Percentiles rank a stretch among this genome's conserved stretches.
Evolutionary conservation across 2,329 filamentous ascomycete species (phyloP).

Genomic region (Trichoderma sp.): DNA sequence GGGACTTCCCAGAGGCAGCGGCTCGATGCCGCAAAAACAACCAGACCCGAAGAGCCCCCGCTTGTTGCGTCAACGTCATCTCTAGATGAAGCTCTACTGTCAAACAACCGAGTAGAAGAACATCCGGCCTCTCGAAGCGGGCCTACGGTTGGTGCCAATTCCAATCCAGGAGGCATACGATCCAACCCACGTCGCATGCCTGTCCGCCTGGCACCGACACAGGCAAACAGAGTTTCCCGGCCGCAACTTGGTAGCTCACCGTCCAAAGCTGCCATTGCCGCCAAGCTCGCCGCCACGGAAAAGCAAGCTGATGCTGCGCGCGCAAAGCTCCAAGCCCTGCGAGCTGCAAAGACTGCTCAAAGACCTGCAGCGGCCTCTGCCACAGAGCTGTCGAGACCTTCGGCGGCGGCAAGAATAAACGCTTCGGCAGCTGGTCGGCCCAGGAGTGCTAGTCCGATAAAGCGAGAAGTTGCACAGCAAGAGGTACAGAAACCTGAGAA

Average conservation of each 20-base stretch:
- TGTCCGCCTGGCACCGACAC: slow-evolving; percentile 41
- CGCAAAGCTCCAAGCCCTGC: slow-evolving; percentile 63
- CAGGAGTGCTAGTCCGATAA: slow-evolving; percentile 39
- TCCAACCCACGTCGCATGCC: slow-evolving; percentile 29
- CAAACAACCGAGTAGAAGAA: slow-evolving; percentile 31
- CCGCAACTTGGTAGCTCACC: slow-evolving; percentile 58
- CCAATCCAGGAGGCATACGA: neutral
- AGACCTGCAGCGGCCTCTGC: slow-evolving; percentile 35
- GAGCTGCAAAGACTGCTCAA: slow-evolving; percentile 41
- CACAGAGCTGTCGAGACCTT: slow-evolving; percentile 12
- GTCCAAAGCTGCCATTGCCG: slow-evolving; percentile 64
- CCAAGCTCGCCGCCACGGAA: slow-evolving; percentile 67
- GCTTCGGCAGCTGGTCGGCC: slow-evolving; percentile 16
- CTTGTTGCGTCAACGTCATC: slow-evolving; percentile 40
- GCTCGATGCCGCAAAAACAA: neutral
- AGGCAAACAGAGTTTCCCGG: slow-evolving; percentile 40
- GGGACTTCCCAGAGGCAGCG: neutral
- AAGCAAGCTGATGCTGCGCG: slow-evolving; percentile 66
- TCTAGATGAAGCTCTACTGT: slow-evolving; percentile 42
- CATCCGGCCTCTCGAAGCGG: slow-evolving; percentile 5
- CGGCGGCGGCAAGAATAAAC: slow-evolving; percentile 21
- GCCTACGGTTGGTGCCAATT: neutral
- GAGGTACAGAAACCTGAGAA: slow-evolving; percentile 42
- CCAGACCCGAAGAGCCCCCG: slow-evolving; percentile 28
- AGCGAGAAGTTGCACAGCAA: slow-evolving; percentile 37